Base-by-base conservation (phyloP, 2,329 filamentous ascomycete species). In the Simplicillium aogashimaense region DNA sequence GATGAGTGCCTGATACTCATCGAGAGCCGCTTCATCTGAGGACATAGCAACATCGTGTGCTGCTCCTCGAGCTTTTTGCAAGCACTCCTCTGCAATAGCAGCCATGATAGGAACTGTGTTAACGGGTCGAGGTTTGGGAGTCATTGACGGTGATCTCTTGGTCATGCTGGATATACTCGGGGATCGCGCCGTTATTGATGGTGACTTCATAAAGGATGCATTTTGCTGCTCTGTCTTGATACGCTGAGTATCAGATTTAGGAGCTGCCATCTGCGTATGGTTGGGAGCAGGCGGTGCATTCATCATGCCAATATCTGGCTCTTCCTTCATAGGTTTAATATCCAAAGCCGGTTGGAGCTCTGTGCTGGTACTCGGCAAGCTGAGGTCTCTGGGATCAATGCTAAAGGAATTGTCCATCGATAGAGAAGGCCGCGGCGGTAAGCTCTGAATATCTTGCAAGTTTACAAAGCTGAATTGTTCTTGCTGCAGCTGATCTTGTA, bases 51-150 rank as follows among this genome's bases (percentile, higher is more conserved):
- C 57, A 39, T 72, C 60, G 40, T 73, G 66, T 39, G 73, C 66
- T 3, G 69, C 64, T 14, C 63, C 60, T 44, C 81, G 76, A 13
- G 85, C 85, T 39, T 78, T 79, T 18, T 65, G 64, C 39, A 89
- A 76, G 50, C 84, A 87, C 48, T 90, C 83, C 50, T 90, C 83
- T 3, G 83, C 83, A 12, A 87, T 68, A n/a, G 74, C 74, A 7
- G 86, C 66, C 42, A 89, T 66, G 8, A 88, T 63, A 2, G 78
- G 65, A 3, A 74, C 64, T 1, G 69, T 71, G 41, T 77, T 74
- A 8, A 67, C 55, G 8, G 67, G 65, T 4, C 61, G 55, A 7
- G 60, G 53, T 45, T 65, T 65, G 5, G 61, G 54, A 0, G 62
- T 57, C 3, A 62, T 52, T 7, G 64, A 63, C 2, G 68, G 65